Evolutionary conservation across 306 rosid species (phyloP).

Genomic region (Psophocarpus tetragonolobus): DNA sequence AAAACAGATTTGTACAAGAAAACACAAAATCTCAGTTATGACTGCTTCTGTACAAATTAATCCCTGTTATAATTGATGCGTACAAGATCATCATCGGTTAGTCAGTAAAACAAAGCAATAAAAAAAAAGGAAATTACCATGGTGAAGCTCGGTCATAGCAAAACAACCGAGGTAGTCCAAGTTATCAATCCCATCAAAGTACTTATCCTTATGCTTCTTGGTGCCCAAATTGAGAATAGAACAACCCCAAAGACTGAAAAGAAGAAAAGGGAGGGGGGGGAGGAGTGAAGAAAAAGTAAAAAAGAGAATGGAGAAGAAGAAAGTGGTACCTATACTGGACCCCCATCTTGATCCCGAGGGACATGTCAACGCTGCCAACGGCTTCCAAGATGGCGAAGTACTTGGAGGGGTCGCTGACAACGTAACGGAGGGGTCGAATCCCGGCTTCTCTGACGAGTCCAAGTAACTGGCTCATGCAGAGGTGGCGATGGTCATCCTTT

Average conservation of each 20-base stretch:
- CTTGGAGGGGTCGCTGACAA: constrained; percentile 63
- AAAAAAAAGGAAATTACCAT: constrained; percentile 51
- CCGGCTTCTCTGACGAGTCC: constrained; percentile 82
- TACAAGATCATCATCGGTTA: background rate
- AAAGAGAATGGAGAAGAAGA: no score
- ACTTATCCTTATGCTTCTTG: constrained; percentile 86
- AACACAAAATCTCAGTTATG: background rate
- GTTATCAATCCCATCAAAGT: constrained; percentile 82
- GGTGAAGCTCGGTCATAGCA: constrained; percentile 98
- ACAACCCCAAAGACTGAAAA: constrained; percentile 99
- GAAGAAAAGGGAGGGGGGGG: no score
- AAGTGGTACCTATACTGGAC: constrained; percentile 93
- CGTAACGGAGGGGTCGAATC: constrained; percentile 59
- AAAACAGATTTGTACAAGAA: background rate
- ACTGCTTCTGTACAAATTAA: background rate
- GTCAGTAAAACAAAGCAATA: background rate
- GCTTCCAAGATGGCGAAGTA: constrained; percentile 83
- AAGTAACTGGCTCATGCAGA: constrained; percentile 78
- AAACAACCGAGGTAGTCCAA: constrained; percentile 89
- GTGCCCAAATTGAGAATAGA: constrained; percentile 90
- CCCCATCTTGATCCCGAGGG: constrained; percentile 90
- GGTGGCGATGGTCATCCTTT: constrained; percentile 68
- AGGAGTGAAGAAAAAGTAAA: no score
- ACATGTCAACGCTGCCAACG: constrained; percentile 82
- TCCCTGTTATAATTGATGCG: no score